Base-by-base conservation (phyloP, 257 asterid species). In the Mitragyna speciosa region DNA sequence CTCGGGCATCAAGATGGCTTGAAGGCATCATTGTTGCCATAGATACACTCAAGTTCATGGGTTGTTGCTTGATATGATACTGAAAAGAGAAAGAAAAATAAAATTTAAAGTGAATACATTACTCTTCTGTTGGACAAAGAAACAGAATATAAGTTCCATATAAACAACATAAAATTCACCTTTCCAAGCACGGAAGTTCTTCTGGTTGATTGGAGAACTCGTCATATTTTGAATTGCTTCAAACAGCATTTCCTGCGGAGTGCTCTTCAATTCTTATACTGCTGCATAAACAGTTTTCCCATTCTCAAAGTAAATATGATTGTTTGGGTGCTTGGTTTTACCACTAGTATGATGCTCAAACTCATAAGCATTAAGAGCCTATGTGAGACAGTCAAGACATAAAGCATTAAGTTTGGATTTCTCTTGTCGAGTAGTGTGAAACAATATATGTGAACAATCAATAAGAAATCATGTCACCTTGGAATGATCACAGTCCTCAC, bases 261-360 rank as follows among this genome's bases (percentile, higher is more conserved):
- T 89, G 54, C 81, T 83, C 89, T 93, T 93, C 86, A 93, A 89
- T 84, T 92, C 95, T 79, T 81, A 93, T 68, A 89, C 99, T 56
- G 91, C 96, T 4, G 89, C 89, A 80, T 89, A 89, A 70, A 95
- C 87, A 68, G 91, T 89, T 83, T 89, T 95, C 68, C 97, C 96
- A 64, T 88, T 93, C 83, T 90, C 92, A 73, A 95, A 89, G 87
- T 36, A 36, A 36, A 36, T 36, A 36, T 36, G 41, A 36, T 36
- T 36, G 41, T 36, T 36, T 36, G 41, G 97, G 86, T 93, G 98
- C 64, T 91, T 88, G 79, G 95, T 95, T 80, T 90, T 92, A 89
- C 97, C 90, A 31, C 90, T 91, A 78, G 96, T 94, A 76, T 93
- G 99, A 10, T 86, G 86, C 87, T 95, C 97, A 75, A 95, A 93